Base-by-base conservation (phyloP, 345 rosid genomes). In the Erysimum cheiranthoides region DNA sequence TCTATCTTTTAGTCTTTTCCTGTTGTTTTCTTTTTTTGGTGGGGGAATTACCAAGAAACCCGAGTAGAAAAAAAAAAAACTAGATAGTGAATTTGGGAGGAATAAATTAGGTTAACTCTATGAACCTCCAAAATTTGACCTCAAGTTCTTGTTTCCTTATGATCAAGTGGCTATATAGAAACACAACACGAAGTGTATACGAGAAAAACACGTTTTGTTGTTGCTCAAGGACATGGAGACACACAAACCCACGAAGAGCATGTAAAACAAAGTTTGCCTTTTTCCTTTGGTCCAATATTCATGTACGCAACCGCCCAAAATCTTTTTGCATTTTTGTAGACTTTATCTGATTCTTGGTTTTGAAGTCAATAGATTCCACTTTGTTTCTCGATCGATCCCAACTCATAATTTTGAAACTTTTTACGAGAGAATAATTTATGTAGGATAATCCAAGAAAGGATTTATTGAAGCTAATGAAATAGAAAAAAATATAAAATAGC, bases 181-280 rank as follows among this genome's bases (percentile, higher is more conserved):
- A 69, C 60, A 42, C 71, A 62, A 69, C 75, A 64, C 60, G 66
- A 63, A 70, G 40, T 70, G 52, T 38, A 56, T 28, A 18, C 16
- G 25, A 70, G 50, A 43, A 52, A 52, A 61, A 76, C 75, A 76
- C 75, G 75, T 70, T 76, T 76, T 52, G 59, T 11, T 58, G 32
- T 57, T 56, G 50, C 40, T 42, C 38, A 51, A 40, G 30, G 35
- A 42, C 63, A 46, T 38, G 66, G 25, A 78, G 54, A 73, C 52
- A 45, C 68, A 45, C 73, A 74, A 10, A 59, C 43, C 6, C 68
- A 60, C 69, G 43, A 39, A 65, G 64, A 51, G 73, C 73, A 78
- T 66, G 70, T 73, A 78, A 78, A 78, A 72, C 81, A 78, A 78
- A 60, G 8, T 59, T 72, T 38, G 25, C 73, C 81, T 72, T 78